Evolutionary conservation across 2,329 filamentous ascomycete genomes (phyloP), one percentile per base, ranked within the genome.

Genomic region (Thielaviopsis punctulata): DNA sequence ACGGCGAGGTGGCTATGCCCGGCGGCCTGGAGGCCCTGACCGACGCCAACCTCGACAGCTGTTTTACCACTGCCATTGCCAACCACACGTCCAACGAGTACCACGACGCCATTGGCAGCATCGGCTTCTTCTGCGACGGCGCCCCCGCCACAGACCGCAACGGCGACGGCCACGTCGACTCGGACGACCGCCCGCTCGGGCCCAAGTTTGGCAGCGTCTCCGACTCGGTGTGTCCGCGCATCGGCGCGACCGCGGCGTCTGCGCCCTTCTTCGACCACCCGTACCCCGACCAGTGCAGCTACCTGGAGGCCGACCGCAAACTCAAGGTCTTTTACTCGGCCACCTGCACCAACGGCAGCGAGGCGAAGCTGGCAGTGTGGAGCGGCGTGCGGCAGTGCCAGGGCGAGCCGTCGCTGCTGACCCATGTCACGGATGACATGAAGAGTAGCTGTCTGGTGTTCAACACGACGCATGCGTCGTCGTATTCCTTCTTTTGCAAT

Each of bases 381-480:
- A 81, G 82, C 4, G 71, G 80, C 60, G 73, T 70, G 61, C 66
- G 79, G 48, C 68, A 76, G 5, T 84, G 84, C 63, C 86, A 85
- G 68, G 86, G 78, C 65, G 71, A 82, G 57, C 80, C 80, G 0
- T 86, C 83, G 0, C 77, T 87, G 24, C 72, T 88, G 53, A 74
- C 77, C 21, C 78, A 78, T 15, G 57, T 60, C 3, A 58, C 59
- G 8, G 51, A 57, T 1, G 57, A 62, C 7, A 59, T 60, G 55
- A 44, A 45, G 1, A n/a, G 47, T 15, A 49, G 48, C 12, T 57
- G 56, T n/a, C 41, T 57, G 12, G 41, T 55, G 9, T 51, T 57
- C 18, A 55, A 55, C 33, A 54, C 52, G 1, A 54, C 52, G n/a
- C 24, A 44, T 2, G 41, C 43, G 6, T 54, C 52, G 43, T 54